Base-by-base conservation (phyloP, 306 rosid genomes). In the Cyamopsis tetragonoloba region DNA sequence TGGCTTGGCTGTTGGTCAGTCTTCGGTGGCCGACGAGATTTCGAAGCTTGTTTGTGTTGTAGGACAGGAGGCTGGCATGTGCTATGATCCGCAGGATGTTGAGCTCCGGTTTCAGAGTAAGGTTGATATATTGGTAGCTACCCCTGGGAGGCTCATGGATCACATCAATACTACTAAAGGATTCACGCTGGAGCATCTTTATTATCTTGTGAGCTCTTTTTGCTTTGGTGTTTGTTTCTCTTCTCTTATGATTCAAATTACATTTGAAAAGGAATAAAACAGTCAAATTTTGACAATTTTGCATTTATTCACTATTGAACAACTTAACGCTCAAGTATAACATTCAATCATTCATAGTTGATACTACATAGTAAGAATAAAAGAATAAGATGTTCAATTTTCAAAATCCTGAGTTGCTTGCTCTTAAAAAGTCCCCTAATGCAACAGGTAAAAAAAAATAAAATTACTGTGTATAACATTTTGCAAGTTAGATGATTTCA, bases 71-170 rank as follows among this genome's bases (percentile, higher is more conserved):
- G 69, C 80, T 0, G 88, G 95, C 18, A 76, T 78, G 61, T 83
- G 80, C 64, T 83, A 73, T 20, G 96, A 88, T 62, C 91, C 82
- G 0, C 89, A 77, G 3, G 81, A 70, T 37, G 18, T 65, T 76
- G 62, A 22, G 0, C 66, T 68, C 17, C 60, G 73, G 39, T 67
- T 78, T 15, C 88, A 53, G 44, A 70, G 91, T 62, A 85, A 88
- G 38, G 95, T 93, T 65, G 97, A 89, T 34, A 86, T 93, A 79
- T 79, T 93, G 76, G 97, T 93, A 44, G 98, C 98, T 11, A 93
- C 96, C 19, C 92, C 99, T 3, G 97, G 97, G 71, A 85, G 97
- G 82, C 77, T 93, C 47, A 87, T 93, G 86, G 99, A 93, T 65
- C 96, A 88, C 63, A 82, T 90, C 12, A 86, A 82, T 58, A 63